Base-by-base conservation (phyloP, 2,329 filamentous ascomycete genomes). In the Elsinoe necatrix region DNA sequence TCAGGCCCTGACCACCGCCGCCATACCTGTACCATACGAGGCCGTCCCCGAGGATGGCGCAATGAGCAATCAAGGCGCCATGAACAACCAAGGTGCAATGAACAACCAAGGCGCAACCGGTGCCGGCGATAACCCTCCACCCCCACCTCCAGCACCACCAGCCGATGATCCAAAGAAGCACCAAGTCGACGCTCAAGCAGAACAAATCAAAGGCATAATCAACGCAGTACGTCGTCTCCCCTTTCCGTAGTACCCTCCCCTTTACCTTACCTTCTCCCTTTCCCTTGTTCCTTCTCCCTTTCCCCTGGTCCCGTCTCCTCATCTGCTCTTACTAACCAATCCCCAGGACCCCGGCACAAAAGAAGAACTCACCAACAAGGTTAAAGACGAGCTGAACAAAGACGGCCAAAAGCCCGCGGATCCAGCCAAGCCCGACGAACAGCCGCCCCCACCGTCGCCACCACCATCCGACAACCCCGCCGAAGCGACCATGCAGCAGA, bases 131-230 rank as follows among this genome's bases (percentile, higher is more conserved):
- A 18, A 18, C 11, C 41, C 41, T 12, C 41, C 41, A 4, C 9
- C 41, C 3, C 9, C 41, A 45, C 41, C 41, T 6, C 41, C 41
- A 16, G 3, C 39, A 25, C 41, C 18, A 27, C 41, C 41, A n/a
- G 41, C 41, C 9, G 41, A 45, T 45, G 41, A 45, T 45, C 41
- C 41, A 45, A 45, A 45, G 9, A 21, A 45, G 21, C 41, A 45
- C 9, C 41, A 45, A 25, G 23, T 45, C 8, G 20, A 45, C 11
- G 41, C 41, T 9, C 41, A 45, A 25, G 23, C 21, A 3, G 41
- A 45, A 18, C 41, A 45, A n/a, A 45, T 45, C 41, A 45, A 27
- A n/a, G 41, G 41, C 20, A 45, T 45, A 18, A 45, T 45, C 41
- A 45, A 45, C 20, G 41, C 41, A 18, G 41, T 45, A 45, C 11